A percentile compares a stretch with the other conserved stretches of the same genome.
phyloP scores from a whole-genome alignment of 2,329 filamentous ascomycete genomes.

The Aspergillus clavatus region DNA sequence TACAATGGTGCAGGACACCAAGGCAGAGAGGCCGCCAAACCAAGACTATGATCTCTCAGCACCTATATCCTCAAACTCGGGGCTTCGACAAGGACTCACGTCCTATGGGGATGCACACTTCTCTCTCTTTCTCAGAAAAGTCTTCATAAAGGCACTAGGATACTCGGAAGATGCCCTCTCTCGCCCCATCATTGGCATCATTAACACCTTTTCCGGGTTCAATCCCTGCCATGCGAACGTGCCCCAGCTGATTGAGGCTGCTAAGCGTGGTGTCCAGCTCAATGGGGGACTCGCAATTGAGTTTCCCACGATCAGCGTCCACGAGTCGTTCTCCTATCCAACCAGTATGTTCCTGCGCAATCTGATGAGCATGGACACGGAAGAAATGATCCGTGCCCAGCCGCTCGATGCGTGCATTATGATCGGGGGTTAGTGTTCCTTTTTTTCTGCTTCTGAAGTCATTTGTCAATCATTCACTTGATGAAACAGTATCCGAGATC shows the following conservation, averaged over 20 bases:
- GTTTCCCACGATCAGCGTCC: slow-evolving; percentile 68
- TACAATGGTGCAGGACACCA: neutral
- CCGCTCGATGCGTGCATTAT: slow-evolving; percentile 64
- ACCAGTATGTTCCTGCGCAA: slow-evolving; percentile 73
- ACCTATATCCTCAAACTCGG: slow-evolving; percentile 49
- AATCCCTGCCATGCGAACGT: slow-evolving; percentile 72
- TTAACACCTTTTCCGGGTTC: slow-evolving; percentile 68
- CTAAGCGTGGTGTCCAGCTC: slow-evolving; percentile 63
- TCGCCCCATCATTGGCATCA: slow-evolving; percentile 67
- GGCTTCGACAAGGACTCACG: slow-evolving; percentile 60
- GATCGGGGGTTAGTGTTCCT: slow-evolving; percentile 54
- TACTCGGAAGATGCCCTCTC: slow-evolving; percentile 68
- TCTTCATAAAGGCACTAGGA: slow-evolving; percentile 71
- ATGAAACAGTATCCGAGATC: neutral
- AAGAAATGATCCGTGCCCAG: slow-evolving; percentile 71
- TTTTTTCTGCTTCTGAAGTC: too few relatives aligned
- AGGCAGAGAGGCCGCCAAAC: neutral
- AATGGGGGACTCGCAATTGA: slow-evolving; percentile 64
- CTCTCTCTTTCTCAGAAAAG: slow-evolving; percentile 68
- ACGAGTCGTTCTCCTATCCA: slow-evolving; percentile 64
- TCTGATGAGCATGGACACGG: slow-evolving; percentile 74
- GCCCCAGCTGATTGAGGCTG: slow-evolving; percentile 66
- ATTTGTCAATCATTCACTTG: too few relatives aligned
- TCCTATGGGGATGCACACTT: slow-evolving; percentile 72
- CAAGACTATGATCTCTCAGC: slow-evolving; percentile 56